Base-by-base conservation (phyloP, 805 yeast genomes). In the Candida bentonensis region DNA sequence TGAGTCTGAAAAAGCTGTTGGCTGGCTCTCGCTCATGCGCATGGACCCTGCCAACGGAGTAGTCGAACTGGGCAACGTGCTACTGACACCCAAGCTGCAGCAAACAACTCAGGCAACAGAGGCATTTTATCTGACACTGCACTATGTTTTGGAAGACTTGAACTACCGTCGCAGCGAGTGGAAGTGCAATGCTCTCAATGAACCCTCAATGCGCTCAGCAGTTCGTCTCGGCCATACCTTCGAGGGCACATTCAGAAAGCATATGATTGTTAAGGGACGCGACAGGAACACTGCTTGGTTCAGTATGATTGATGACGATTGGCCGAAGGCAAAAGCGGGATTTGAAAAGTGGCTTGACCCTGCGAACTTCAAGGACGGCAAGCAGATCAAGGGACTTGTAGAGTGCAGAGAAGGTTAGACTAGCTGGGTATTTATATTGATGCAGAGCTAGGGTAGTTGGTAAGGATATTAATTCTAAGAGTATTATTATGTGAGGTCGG, bases 81-180 rank as follows among this genome's bases (percentile, higher is more conserved):
- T 55, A 26, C 59, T 54, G 44, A 47, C 59, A 1, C 48, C 45
- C 2, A 7, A 17, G 22, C 34, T 56, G 43, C 54, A 53, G 28
- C 44, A 53, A 28, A 60, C 62, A 5, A 49, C 54, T 3, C 47
- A 51, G 22, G 56, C 63, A 7, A 61, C 66, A 1, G 67, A 63
- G 42, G 61, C 59, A 2, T 54, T 55, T 41, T 61, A 51, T 46
- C 49, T 62, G 25, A 40, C 60, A 45, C 51, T 56, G 49, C 50
- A 49, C 28, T 50, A 59, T 40, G 62, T 55, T 1, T 59, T 61
- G 41, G 60, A 57, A 2, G 46, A 30, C 7, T 49, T 59, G 39
- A 55, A 58, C 2, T 57, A 59, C 46, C 51, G 67, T 17, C 51
- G 66, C 15, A 53, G 49, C 41, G 64, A 61, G 45, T 63, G 67